These are phyloP conservation scores for Diversispora eburnea DNA, from an alignment of 192 early-diverging fungal species.

Conservation along the genomic window DNA sequence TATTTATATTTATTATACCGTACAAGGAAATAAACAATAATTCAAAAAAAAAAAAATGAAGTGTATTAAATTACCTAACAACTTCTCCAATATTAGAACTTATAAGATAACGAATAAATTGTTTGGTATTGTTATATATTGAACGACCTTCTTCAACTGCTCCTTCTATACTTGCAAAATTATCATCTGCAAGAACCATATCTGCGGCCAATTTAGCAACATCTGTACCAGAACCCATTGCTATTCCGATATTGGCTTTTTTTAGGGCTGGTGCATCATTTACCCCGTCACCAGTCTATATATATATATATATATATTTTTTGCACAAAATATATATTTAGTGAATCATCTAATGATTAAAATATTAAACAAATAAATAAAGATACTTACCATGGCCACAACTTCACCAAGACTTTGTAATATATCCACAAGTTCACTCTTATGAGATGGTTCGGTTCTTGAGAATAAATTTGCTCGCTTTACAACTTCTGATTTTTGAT, in stretches of 20 bases:
- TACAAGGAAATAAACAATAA: neutral
- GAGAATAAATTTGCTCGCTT: conserved; percentile 81
- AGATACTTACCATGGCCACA: conserved; percentile 74
- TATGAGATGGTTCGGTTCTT: conserved; percentile 94
- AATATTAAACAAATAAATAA: neutral
- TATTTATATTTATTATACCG: neutral
- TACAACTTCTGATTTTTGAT: conserved; percentile 72
- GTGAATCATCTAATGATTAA: neutral
- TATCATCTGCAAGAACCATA: conserved; percentile 98
- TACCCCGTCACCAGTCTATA: conserved; percentile 92
- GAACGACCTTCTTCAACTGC: conserved; percentile 96
- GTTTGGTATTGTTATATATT: conserved; percentile 99
- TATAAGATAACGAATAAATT: conserved; percentile 98
- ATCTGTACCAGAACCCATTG: conserved; percentile 98
- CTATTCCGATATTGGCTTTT: conserved; percentile 98
- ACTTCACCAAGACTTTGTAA: conserved; percentile 79
- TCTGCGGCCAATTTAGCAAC: conserved; percentile 97
- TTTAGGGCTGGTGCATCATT: conserved; percentile 98
- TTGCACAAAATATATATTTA: neutral
- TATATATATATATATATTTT: conserved; percentile 31
- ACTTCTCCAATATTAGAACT: conserved; percentile 99
- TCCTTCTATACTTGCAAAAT: conserved; percentile 97
- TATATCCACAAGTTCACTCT: conserved; percentile 89
- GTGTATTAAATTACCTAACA: conserved; percentile 50
- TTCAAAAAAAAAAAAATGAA: neutral